Percentiles rank a stretch among this genome's conserved stretches.
phyloP scores from a whole-genome alignment of 345 rosid species.

The Rubroshorea leprosula region DNA sequence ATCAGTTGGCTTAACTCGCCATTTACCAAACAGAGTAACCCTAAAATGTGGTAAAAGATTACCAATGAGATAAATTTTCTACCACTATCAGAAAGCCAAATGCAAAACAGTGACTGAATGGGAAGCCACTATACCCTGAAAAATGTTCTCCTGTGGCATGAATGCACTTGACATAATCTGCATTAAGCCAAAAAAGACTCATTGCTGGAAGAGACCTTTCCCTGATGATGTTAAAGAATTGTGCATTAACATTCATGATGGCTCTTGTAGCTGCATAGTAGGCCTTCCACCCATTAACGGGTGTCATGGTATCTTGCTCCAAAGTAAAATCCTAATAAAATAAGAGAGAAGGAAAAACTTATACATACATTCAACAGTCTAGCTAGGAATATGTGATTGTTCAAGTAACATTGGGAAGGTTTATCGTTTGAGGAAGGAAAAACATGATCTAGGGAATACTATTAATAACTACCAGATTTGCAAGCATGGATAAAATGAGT shows the following conservation, averaged over 20 bases:
- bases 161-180: conserved; percentile 91
- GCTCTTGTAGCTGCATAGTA: conserved; percentile 96
- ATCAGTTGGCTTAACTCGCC: neutral
- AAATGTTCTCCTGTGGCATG: conserved; percentile 78
- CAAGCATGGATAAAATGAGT: no score
- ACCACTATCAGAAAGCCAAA: no score
- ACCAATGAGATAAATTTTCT: neutral
- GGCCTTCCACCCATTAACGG: conserved; percentile 92
- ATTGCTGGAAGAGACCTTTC: conserved; percentile 68
- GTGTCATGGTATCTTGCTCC: conserved; percentile 79
- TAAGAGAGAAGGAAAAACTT: conserved; percentile 3
- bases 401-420: no score
- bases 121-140: conserved; percentile 65
- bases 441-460: no score
- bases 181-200: conserved; percentile 78
- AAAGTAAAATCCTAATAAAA: conserved; percentile 76
- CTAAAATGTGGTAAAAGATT: no score
- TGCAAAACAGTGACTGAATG: neutral
- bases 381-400: neutral
- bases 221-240: conserved; percentile 77
- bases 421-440: no score
- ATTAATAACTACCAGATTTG: no score
- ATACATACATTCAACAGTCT: conserved; percentile 8
- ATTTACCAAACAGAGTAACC: no score
- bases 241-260: conserved; percentile 69